phyloP scores from a whole-genome alignment of 495 filamentous ascomycete species.

The Neurospora cerealis region DNA sequence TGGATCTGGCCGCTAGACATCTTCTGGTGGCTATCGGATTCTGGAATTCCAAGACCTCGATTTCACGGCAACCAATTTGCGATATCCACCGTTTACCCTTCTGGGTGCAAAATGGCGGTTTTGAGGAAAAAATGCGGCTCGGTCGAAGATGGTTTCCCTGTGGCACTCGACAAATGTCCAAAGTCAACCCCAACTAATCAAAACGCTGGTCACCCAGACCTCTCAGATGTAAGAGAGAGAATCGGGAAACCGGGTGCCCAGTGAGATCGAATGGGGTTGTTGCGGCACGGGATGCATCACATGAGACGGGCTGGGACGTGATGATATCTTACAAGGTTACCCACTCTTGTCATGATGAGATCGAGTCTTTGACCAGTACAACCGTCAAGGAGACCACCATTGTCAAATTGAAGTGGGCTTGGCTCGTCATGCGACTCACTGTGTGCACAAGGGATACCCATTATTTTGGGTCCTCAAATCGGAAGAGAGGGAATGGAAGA shows the following conservation, averaged over 20 bases:
- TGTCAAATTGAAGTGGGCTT: background rate
- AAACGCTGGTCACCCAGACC: background rate
- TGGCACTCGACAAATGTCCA: background rate
- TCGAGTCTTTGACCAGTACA: background rate
- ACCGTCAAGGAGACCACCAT: background rate
- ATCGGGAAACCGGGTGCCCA: background rate
- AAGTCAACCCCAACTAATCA: background rate
- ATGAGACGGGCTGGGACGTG: background rate
- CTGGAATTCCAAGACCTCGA: background rate
- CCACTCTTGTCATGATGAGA: background rate
- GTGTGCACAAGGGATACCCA: background rate
- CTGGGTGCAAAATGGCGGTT: background rate
- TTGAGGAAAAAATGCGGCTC: background rate
- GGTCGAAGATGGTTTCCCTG: background rate
- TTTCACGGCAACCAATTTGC: background rate
- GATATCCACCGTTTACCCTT: background rate
- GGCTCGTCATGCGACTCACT: background rate
- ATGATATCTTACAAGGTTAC: background rate
- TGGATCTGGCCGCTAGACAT: background rate
- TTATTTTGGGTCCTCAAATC: background rate
- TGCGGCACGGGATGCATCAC: background rate
- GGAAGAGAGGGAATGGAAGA: background rate
- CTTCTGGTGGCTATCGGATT: background rate
- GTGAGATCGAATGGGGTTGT: background rate
- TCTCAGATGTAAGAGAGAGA: background rate